Conservation (phyloP, 345 rosid genomes). For the Trapa incisa region DNA sequence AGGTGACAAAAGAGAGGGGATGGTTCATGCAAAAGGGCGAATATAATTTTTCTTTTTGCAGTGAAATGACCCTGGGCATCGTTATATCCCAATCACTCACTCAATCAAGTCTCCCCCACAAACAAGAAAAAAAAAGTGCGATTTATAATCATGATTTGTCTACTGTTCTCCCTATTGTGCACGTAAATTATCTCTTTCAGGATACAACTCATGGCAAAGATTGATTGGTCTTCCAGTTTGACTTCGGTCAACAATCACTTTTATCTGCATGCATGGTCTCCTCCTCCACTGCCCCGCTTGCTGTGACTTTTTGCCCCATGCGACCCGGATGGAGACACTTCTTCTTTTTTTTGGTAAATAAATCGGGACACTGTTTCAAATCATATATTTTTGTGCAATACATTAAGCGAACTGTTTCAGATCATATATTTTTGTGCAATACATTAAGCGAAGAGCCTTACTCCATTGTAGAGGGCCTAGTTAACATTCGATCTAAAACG, state of each 20-base stretch:
- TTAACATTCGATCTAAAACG: no score
- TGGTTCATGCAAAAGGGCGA: constrained; percentile 1
- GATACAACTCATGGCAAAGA: background rate
- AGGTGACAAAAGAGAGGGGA: background rate
- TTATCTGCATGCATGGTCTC: no score
- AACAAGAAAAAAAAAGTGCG: background rate
- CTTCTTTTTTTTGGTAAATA: no score
- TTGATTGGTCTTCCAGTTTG: background rate
- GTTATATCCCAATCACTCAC: constrained; percentile 3
- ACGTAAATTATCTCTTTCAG: background rate
- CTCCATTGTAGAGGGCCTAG: no score
- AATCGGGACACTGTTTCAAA: background rate
- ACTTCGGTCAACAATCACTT: background rate
- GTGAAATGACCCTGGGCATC: background rate
- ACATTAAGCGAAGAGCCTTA: no score
- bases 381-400: background rate
- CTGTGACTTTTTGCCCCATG: background rate
- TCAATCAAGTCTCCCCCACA: background rate
- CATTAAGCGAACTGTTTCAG: no score
- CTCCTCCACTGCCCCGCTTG: background rate
- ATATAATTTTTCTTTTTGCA: background rate
- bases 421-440: no score
- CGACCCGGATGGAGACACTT: no score
- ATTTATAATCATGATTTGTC: background rate
- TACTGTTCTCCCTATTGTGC: constrained; percentile 1